Evolutionary conservation across 1,284 basidiomycete species (phyloP).

Genomic region (Trametes hirsuta): DNA sequence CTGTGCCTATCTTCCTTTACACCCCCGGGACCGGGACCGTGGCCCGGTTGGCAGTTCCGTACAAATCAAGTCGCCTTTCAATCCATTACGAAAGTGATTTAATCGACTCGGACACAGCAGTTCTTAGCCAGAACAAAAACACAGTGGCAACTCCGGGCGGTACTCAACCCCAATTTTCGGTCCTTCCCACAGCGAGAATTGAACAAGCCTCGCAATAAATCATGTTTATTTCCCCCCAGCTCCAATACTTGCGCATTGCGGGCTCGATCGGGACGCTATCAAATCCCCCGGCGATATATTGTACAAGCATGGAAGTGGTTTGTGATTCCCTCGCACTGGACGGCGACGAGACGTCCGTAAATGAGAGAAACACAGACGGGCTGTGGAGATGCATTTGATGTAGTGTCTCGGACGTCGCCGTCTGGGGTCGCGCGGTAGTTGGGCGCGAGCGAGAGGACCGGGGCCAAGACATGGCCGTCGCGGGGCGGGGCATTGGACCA

Average conservation of each 20-base stretch:
- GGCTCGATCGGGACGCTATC: conserved; percentile 66
- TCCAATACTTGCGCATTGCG: conserved; percentile 82
- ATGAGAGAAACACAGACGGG: conserved; percentile 67
- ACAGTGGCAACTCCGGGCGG: too few species aligned
- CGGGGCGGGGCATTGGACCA: too few species aligned
- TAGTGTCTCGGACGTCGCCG: conserved; percentile 73
- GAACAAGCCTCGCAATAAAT: too few species aligned
- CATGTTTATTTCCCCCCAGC: conserved; percentile 78
- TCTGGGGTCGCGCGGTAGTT: conserved; percentile 56
- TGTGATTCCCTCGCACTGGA: conserved; percentile 49
- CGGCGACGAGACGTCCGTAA: conserved; percentile 48
- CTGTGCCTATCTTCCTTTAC: too few species aligned
- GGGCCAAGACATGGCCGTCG: conserved; percentile 28
- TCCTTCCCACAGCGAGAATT: too few species aligned
- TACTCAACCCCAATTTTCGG: too few species aligned
- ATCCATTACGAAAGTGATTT: too few species aligned
- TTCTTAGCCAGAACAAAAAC: too few species aligned
- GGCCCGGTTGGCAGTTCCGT: too few species aligned
- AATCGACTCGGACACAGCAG: too few species aligned
- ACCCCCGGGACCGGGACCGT: too few species aligned
- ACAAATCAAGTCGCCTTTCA: too few species aligned
- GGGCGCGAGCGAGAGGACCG: conserved; percentile 35
- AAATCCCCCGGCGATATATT: conserved; percentile 78
- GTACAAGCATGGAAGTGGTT: conserved; percentile 65
- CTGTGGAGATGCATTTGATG: conserved; percentile 83